Conservation (phyloP, 2,329 filamentous ascomycete species). For the Aquanectria penicillioides region DNA sequence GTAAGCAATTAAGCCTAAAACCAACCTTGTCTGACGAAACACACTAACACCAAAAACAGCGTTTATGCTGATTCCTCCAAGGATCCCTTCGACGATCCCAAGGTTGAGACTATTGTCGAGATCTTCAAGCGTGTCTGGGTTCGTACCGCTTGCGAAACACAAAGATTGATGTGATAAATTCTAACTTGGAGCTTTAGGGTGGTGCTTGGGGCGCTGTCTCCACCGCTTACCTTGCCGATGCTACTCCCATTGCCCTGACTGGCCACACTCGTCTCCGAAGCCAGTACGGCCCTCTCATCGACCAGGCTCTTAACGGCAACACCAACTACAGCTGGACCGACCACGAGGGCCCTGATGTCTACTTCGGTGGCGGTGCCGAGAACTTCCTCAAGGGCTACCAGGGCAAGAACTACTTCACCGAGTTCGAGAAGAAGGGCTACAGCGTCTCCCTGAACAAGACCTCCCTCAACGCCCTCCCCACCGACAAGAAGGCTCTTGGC, state of each 20-base stretch:
- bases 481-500: constrained; percentile 73
- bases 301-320: constrained; percentile 79
- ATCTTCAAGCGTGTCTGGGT: constrained; percentile 77
- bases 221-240: constrained; percentile 84
- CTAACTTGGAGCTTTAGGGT: constrained; percentile 45
- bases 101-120: constrained; percentile 85
- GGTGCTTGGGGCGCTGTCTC: constrained; percentile 74
- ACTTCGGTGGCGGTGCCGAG: constrained; percentile 85
- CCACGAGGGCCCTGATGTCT: constrained; percentile 79
- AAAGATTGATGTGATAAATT: background rate
- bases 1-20: constrained; percentile 43
- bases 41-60: constrained; percentile 43
- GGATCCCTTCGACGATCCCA: constrained; percentile 82
- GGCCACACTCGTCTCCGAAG: constrained; percentile 77
- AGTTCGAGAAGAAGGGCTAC: constrained; percentile 79
- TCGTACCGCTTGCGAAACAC: constrained; percentile 48
- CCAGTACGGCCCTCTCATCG: constrained; percentile 77
- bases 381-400: constrained; percentile 78
- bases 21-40: too few relatives aligned
- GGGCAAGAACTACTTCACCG: constrained; percentile 81
- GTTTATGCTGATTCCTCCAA: constrained; percentile 82
- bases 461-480: constrained; percentile 66
- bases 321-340: constrained; percentile 85
- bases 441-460: constrained; percentile 79
- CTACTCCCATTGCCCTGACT: constrained; percentile 80